Percentiles rank a stretch among this genome's conserved stretches.
Evolutionary conservation across 257 asterid genomes (phyloP).

Genomic region (Rauvolfia tetraphylla): DNA sequence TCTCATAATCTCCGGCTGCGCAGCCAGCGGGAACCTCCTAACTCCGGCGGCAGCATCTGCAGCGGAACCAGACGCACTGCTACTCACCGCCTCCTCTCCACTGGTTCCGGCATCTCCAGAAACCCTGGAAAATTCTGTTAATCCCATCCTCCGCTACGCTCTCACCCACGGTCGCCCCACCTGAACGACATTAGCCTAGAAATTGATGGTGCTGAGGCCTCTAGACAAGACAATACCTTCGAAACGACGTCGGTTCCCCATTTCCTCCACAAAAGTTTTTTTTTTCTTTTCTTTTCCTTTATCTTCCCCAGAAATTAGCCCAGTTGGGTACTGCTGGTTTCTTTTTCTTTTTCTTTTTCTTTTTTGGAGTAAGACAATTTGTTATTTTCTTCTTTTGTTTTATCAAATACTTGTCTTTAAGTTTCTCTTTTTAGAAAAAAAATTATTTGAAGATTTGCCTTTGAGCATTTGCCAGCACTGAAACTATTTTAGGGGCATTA

Average conservation of each 20-base stretch:
- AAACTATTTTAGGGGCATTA: too few relatives aligned
- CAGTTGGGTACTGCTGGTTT: too few relatives aligned
- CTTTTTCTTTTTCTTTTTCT: too few relatives aligned
- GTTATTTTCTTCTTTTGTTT: too few relatives aligned
- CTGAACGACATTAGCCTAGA: neutral
- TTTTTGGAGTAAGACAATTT: too few relatives aligned
- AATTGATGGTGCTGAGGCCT: neutral
- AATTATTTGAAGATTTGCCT: too few relatives aligned
- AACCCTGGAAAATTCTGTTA: constrained; percentile 14
- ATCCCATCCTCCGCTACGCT: neutral
- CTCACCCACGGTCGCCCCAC: too few relatives aligned
- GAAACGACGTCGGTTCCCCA: neutral
- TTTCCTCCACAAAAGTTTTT: neutral
- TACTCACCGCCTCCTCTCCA: constrained; percentile 39
- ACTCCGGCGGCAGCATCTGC: constrained; percentile 30
- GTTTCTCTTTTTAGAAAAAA: too few relatives aligned
- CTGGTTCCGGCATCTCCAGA: constrained; percentile 35
- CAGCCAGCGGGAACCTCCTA: constrained; percentile 68
- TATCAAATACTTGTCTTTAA: too few relatives aligned
- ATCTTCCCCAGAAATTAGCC: too few relatives aligned
- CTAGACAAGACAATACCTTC: neutral
- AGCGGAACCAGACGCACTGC: constrained; percentile 21
- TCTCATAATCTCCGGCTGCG: constrained; percentile 97
- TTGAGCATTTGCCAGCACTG: too few relatives aligned
- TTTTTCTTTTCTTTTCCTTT: too few relatives aligned